Conservation (phyloP, 129 eudicot genomes). For the Arctium minus region DNA sequence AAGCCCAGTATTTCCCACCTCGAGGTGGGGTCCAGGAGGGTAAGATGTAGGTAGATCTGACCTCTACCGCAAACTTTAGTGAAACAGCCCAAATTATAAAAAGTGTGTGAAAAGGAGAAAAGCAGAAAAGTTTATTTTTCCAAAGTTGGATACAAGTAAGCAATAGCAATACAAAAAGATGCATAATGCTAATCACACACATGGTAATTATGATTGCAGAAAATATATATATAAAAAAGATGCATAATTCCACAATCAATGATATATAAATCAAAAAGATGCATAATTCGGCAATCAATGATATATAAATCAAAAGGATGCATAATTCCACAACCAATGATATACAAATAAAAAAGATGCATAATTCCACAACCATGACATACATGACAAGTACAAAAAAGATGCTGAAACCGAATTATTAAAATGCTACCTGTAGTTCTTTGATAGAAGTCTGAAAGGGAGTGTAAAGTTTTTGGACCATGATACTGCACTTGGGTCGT, state of each 20-base stretch:
- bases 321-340: background rate
- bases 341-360: background rate
- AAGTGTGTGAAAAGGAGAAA: background rate
- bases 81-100: background rate
- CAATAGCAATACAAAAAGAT: background rate
- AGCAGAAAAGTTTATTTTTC: background rate
- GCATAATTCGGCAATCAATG: background rate
- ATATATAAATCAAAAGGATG: too few relatives aligned
- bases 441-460: conserved; percentile 55
- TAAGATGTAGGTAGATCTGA: background rate
- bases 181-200: background rate
- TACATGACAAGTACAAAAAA: background rate
- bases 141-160: background rate
- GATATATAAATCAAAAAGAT: background rate
- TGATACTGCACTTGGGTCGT: conserved; percentile 42
- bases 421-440: conserved; percentile 54
- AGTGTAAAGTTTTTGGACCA: conserved; percentile 61
- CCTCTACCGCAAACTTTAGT: background rate
- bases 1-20: background rate
- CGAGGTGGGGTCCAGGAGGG: background rate
- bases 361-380: background rate
- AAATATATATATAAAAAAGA: background rate
- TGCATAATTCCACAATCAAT: background rate
- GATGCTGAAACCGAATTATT: background rate
- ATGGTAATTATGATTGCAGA: background rate